These are phyloP conservation scores for Curvularia sp. DNA, from an alignment of 2,329 filamentous ascomycete species.

Conservation along the genomic window DNA sequence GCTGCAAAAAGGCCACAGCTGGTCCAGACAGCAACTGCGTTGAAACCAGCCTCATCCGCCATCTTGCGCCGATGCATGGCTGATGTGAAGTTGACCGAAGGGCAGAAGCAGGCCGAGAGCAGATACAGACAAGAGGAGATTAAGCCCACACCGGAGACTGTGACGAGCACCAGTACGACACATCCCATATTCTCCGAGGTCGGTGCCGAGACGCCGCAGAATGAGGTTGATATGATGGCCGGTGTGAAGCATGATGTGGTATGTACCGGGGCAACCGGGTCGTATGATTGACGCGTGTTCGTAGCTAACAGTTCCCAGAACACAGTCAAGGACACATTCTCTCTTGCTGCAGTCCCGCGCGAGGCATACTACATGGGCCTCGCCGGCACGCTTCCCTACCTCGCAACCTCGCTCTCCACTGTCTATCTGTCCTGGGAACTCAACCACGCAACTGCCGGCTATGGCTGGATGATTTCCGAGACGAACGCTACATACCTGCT, in stretches of 20 bases:
- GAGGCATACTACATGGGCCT: constrained; percentile 60
- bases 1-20: constrained; percentile 43
- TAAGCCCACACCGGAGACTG: constrained; percentile 65
- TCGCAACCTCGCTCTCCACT: constrained; percentile 82
- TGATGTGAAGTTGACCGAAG: constrained; percentile 52
- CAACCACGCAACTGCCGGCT: constrained; percentile 70
- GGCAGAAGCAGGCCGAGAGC: constrained; percentile 65
- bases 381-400: constrained; percentile 67
- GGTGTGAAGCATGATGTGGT: constrained; percentile 52
- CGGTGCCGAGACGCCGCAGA: constrained; percentile 40
- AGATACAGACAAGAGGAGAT: constrained; percentile 64
- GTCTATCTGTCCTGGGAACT: constrained; percentile 84
- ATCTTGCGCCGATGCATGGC: constrained; percentile 53
- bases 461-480: constrained; percentile 69
- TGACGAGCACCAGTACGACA: constrained; percentile 64
- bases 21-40: constrained; percentile 17
- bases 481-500: constrained; percentile 76
- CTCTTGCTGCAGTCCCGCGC: constrained; percentile 54
- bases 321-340: constrained; percentile 60
- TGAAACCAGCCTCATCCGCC: constrained; percentile 46
- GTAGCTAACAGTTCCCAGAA: constrained; percentile 42
- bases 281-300: neutral
- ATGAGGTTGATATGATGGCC: constrained; percentile 57
- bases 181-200: constrained; percentile 54
- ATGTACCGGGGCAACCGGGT: constrained; percentile 11